Evolutionary conservation across 108 stramenopile species (phyloP).

Genomic region (Cyclotella distinguenda): DNA sequence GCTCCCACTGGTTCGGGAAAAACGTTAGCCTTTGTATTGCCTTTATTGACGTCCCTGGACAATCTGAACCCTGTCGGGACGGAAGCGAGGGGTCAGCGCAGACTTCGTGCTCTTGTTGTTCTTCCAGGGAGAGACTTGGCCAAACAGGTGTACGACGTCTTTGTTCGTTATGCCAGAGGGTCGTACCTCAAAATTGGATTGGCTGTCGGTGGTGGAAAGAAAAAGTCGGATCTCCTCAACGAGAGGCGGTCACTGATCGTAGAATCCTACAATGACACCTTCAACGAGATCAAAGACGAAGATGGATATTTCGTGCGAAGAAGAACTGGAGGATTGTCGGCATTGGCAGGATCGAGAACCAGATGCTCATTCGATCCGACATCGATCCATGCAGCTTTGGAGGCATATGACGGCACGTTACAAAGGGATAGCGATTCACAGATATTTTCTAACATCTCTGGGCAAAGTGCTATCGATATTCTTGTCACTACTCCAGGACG

Average conservation of each 20-base stretch:
- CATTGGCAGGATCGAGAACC: constrained; percentile 35
- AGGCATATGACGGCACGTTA: constrained; percentile 41
- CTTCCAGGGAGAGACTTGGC: constrained; percentile 93
- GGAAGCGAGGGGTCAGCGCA: constrained; percentile 48
- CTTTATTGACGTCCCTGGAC: constrained; percentile 76
- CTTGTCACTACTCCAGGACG: constrained; percentile 95
- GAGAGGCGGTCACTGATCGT: constrained; percentile 46
- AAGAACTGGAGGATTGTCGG: constrained; percentile 26
- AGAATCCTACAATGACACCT: constrained; percentile 33
- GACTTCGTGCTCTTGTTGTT: constrained; percentile 89
- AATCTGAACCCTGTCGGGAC: constrained; percentile 1
- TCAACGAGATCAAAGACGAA: constrained; percentile 26
- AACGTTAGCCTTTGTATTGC: constrained; percentile 85
- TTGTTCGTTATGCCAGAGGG: constrained; percentile 74
- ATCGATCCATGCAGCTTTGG: constrained; percentile 31
- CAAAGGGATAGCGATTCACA: constrained; percentile 23
- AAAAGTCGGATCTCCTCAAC: constrained; percentile 40
- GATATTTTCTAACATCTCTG: constrained; percentile 33
- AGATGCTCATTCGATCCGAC: constrained; percentile 40
- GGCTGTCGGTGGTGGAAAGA: constrained; percentile 74
- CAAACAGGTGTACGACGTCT: constrained; percentile 85
- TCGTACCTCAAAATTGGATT: constrained; percentile 82
- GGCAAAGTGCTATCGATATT: constrained; percentile 79
- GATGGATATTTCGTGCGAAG: constrained; percentile 27
- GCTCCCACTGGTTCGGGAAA: constrained; percentile 92